Conservation (phyloP, 208 protist genomes). For the Hexamita inflata region DNA sequence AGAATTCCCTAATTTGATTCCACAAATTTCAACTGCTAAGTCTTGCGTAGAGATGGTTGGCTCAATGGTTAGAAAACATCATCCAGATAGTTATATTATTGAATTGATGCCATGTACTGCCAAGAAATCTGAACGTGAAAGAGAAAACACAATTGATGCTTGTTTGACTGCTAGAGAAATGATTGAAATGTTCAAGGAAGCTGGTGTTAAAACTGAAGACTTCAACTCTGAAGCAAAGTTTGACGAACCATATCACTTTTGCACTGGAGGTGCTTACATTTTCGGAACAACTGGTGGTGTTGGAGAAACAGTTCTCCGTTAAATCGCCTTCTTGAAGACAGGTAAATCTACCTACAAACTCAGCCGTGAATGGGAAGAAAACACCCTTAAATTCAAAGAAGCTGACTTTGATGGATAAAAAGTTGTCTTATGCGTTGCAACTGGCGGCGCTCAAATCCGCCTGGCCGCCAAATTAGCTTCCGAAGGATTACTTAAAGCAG, state of each 20-base stretch:
- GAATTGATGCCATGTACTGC: constrained; percentile 39
- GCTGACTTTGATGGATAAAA: not conserved
- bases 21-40: constrained; percentile 42
- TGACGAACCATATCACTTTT: constrained; percentile 27
- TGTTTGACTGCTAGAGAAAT: constrained; percentile 30
- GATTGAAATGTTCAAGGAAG: not conserved
- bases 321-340: not conserved
- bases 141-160: not conserved
- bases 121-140: constrained; percentile 27
- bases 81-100: constrained; percentile 24
- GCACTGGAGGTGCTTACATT: constrained; percentile 31
- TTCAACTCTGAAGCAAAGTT: not conserved
- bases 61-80: not conserved
- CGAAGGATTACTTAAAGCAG: not conserved
- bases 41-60: constrained; percentile 39
- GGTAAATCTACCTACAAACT: too few relatives aligned
- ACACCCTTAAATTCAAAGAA: not conserved
- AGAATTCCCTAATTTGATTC: constrained; percentile 42
- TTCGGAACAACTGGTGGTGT: constrained; percentile 43
- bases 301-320: constrained; percentile 35
- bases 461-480: not conserved
- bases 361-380: too few relatives aligned
- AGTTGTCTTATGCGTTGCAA: not conserved
- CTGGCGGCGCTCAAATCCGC: not conserved
- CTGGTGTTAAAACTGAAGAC: not conserved